These are phyloP conservation scores for Podospora didyma DNA, from an alignment of 495 filamentous ascomycete species.

Conservation along the genomic window DNA sequence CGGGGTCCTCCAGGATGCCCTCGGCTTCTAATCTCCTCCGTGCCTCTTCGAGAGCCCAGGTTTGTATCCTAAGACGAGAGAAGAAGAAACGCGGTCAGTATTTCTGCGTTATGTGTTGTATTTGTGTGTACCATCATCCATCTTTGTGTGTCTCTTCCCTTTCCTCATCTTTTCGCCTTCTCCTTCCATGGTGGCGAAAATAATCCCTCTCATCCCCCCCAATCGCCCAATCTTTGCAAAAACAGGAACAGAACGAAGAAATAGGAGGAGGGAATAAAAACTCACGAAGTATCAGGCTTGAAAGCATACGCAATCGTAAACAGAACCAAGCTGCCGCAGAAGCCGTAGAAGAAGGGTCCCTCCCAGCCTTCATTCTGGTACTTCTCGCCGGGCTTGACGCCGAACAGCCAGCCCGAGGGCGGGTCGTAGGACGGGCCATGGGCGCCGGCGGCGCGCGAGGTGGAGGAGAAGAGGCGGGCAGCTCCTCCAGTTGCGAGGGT, in stretches of 20 bases:
- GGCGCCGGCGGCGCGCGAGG: background rate
- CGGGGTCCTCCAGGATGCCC: constrained; percentile 81
- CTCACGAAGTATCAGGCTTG: constrained; percentile 98
- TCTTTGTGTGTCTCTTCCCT: too few relatives aligned
- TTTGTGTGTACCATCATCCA: too few relatives aligned
- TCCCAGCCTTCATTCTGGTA: constrained; percentile 97
- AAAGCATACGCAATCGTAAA: constrained; percentile 84
- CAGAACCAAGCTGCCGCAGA: constrained; percentile 74
- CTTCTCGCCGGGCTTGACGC: constrained; percentile 88
- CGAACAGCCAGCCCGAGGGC: constrained; percentile 86
- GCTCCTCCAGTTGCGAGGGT: background rate
- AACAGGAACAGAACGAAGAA: background rate
- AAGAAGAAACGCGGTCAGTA: constrained; percentile 11
- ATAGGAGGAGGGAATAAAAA: constrained; percentile 22
- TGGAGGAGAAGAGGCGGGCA: background rate
- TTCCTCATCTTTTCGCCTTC: too few relatives aligned
- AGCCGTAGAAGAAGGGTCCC: constrained; percentile 79
- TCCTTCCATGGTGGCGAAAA: too few relatives aligned
- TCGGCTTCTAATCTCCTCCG: constrained; percentile 88
- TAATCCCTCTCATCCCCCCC: too few relatives aligned
- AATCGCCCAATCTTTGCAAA: too few relatives aligned
- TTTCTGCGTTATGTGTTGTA: too few relatives aligned
- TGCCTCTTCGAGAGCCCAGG: constrained; percentile 97
- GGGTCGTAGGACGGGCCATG: constrained; percentile 79
- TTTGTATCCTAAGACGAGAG: constrained; percentile 82